These are phyloP conservation scores for Xylaria sp. DNA, from an alignment of 2,329 filamentous ascomycete species.

Conservation along the genomic window DNA sequence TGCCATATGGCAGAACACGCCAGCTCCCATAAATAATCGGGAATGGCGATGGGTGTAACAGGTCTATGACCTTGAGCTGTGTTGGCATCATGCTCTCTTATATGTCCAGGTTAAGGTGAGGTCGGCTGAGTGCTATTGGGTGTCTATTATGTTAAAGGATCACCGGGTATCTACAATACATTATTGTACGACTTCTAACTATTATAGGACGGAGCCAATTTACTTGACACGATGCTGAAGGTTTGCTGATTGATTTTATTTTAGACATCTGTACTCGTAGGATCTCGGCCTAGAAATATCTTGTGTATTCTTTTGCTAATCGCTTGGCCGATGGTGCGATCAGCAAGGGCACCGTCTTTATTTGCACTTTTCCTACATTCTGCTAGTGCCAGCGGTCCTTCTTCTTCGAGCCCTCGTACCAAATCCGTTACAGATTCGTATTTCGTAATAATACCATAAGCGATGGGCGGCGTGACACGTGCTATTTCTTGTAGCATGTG, in stretches of 20 bases:
- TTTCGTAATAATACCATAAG: conserved; percentile 72
- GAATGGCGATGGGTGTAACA: conserved; percentile 72
- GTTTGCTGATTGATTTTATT: background rate
- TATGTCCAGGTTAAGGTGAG: background rate
- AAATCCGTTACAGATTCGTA: conserved; percentile 69
- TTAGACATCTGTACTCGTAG: conserved; percentile 64
- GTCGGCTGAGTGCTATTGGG: background rate
- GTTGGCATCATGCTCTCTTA: background rate
- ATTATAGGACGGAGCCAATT: background rate
- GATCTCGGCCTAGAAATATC: conserved; percentile 68
- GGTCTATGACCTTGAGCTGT: conserved; percentile 62
- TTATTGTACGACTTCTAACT: background rate
- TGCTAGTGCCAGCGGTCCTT: conserved; percentile 71
- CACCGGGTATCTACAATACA: background rate
- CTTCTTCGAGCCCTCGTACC: conserved; percentile 65
- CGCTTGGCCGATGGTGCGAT: conserved; percentile 65
- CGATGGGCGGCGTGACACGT: conserved; percentile 76
- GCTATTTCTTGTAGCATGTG: conserved; percentile 81
- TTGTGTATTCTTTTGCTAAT: conserved; percentile 68
- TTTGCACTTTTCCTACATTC: conserved; percentile 67
- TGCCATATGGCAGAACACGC: conserved; percentile 53
- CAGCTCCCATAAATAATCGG: conserved; percentile 66
- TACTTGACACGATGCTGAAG: background rate
- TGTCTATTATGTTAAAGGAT: background rate
- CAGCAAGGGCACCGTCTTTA: conserved; percentile 65